Evolutionary conservation across 768 basidiomycete species (phyloP), one percentile per base, ranked within the genome.

Genomic region (Crepidotus variabilis): DNA sequence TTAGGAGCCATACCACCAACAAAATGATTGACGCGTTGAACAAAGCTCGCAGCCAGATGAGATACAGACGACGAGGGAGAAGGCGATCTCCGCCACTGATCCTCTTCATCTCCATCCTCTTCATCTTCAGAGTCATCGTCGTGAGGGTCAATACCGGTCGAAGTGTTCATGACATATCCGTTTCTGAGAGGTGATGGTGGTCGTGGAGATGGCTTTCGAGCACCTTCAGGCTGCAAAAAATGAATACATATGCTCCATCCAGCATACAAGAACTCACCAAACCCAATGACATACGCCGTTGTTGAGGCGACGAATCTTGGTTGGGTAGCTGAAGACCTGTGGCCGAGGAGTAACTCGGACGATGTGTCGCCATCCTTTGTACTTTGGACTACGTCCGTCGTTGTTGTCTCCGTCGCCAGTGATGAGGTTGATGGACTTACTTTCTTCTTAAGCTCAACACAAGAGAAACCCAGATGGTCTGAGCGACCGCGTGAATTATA

Each of bases 121-220:
- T 79, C 76, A 43, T 71, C 76, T 35, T 78, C 75, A 36, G 69
- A 71, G 43, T 70, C 71, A 2, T 73, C 77, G 48, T 59, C 58
- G 5, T 61, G 53, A 45, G 59, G 62, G 34, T 68, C 62, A n/a
- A 81, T 80, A 9, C 84, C 85, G 6, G 84, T 84, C 47, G 69
- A 75, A 6, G 84, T 82, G 59, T 83, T 78, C 60, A 81, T 61
- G 11, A 81, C 70, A 61, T 80, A 80, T 28, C 78, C 79, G 60
- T 89, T 86, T 11, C 90, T 78, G 7, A 92, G 80, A 11, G 90
- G 90, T 11, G 90, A 91, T 13, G 83, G 84, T 6, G 88, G 84
- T 34, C 88, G 75, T n/a, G 76, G 70, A 20, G 71, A 67, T 35
- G 70, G 71, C 45, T 71, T 73, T 23, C 69, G 67, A 54, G 68